Evolutionary conservation across 495 filamentous ascomycete genomes (phyloP).

Genomic region (Penicillium tannophilum): DNA sequence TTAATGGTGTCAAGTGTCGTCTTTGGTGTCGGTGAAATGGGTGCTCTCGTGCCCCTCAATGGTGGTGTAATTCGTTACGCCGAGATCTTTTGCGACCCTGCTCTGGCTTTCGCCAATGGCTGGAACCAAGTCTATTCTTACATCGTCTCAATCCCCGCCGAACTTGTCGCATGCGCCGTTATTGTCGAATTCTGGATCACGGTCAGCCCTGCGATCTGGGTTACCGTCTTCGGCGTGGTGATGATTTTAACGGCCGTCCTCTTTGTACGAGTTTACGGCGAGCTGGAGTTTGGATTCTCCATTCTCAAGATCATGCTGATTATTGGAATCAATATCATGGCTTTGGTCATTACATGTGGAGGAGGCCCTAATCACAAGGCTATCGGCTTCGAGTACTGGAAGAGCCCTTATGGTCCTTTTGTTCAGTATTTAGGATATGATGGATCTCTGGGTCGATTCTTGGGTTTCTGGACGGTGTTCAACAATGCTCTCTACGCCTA

Average conservation of each 20-base stretch:
- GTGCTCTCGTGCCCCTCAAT: constrained; percentile 32
- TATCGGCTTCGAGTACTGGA: constrained; percentile 29
- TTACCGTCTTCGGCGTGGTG: constrained; percentile 45
- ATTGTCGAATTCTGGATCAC: constrained; percentile 52
- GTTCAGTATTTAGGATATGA: constrained; percentile 23
- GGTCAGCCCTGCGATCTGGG: constrained; percentile 42
- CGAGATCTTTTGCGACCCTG: constrained; percentile 34
- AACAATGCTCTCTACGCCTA: constrained; percentile 59
- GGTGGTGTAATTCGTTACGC: constrained; percentile 33
- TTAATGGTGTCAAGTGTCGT: constrained; percentile 23
- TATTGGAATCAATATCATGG: constrained; percentile 51
- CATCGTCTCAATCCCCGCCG: constrained; percentile 40
- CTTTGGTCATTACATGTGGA: constrained; percentile 33
- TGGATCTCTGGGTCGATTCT: constrained; percentile 25
- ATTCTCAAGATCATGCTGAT: constrained; percentile 49
- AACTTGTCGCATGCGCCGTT: constrained; percentile 46
- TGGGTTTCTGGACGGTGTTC: constrained; percentile 60
- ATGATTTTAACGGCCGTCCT: constrained; percentile 47
- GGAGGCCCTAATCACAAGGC: constrained; percentile 23
- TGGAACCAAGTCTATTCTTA: constrained; percentile 37
- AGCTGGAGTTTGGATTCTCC: constrained; percentile 49
- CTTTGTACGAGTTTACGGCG: constrained; percentile 48
- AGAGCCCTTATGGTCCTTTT: constrained; percentile 24
- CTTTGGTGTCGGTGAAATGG: constrained; percentile 31
- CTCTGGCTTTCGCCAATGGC: constrained; percentile 34